Percentiles rank a stretch among this genome's conserved stretches.
Evolutionary conservation across 2,329 filamentous ascomycete species (phyloP).

Genomic region (Ceratocystiopsis brevicomis): DNA sequence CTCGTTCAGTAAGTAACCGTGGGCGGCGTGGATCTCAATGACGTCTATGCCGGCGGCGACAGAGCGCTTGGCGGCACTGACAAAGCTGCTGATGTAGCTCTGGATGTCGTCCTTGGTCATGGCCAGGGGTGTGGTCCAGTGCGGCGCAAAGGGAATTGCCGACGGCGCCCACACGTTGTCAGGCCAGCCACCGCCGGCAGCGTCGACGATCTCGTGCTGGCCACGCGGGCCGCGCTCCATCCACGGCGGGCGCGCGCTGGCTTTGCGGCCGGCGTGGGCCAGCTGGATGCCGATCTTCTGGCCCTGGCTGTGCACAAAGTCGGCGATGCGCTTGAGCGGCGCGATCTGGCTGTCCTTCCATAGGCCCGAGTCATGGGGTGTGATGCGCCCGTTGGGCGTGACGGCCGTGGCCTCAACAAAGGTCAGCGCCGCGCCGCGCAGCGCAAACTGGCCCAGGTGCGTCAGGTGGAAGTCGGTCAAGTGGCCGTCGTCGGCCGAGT

Average conservation of each 20-base stretch:
- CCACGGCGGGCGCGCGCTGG: conserved; percentile 44
- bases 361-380: conserved; percentile 58
- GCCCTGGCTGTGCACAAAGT: conserved; percentile 63
- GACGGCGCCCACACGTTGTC: conserved; percentile 33
- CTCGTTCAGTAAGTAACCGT: conserved; percentile 47
- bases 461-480: conserved; percentile 66
- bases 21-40: conserved; percentile 48
- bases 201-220: conserved; percentile 31
- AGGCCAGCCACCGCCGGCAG: conserved; percentile 36
- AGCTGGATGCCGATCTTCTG: conserved; percentile 66
- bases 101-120: conserved; percentile 53
- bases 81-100: conserved; percentile 42
- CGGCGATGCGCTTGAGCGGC: conserved; percentile 48
- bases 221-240: conserved; percentile 26
- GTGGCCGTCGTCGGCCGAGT: conserved; percentile 42
- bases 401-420: conserved; percentile 68
- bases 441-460: conserved; percentile 61
- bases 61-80: conserved; percentile 36
- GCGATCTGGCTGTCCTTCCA: conserved; percentile 74
- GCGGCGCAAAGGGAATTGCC: conserved; percentile 38
- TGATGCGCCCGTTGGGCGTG: conserved; percentile 59
- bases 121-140: conserved; percentile 42
- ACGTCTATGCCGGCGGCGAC: conserved; percentile 55
- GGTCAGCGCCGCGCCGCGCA: conserved; percentile 54
- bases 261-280: conserved; percentile 60